Percentiles rank a stretch among this genome's conserved stretches.
phyloP scores from a whole-genome alignment of 768 basidiomycete species.

The Trametes meyenii region DNA sequence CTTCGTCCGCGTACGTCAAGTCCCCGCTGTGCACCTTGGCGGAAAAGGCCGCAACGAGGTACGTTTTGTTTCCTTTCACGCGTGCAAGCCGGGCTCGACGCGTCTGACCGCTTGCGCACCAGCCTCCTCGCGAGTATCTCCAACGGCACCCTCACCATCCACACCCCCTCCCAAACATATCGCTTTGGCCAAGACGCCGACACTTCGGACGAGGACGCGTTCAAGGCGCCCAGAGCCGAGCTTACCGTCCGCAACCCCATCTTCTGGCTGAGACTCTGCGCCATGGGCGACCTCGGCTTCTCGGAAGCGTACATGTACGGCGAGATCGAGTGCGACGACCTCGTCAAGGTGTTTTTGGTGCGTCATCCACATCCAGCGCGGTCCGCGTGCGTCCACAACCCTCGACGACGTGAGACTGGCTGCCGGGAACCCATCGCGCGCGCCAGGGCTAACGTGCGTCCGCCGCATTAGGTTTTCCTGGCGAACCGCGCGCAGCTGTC shows the following conservation, averaged over 20 bases:
- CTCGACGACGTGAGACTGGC: background rate
- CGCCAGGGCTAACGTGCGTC: background rate
- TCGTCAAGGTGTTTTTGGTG: slow-evolving; percentile 67
- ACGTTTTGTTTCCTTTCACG: background rate
- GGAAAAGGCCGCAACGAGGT: slow-evolving; percentile 20
- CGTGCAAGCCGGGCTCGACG: background rate
- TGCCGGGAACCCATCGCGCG: background rate
- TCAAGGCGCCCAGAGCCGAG: slow-evolving; percentile 13
- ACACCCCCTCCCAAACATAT: slow-evolving; percentile 49
- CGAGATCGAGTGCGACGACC: slow-evolving; percentile 67
- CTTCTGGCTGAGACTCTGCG: slow-evolving; percentile 61
- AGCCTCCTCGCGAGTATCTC: slow-evolving; percentile 40
- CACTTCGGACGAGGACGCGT: slow-evolving; percentile 1
- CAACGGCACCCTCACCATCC: slow-evolving; percentile 50
- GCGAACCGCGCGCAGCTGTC: slow-evolving; percentile 54
- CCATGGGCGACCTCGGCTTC: slow-evolving; percentile 72
- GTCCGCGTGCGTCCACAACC: background rate
- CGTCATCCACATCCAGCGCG: slow-evolving; percentile 24
- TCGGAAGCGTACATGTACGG: slow-evolving; percentile 81
- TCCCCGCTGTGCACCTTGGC: slow-evolving; percentile 16
- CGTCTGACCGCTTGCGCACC: background rate
- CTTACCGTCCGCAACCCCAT: slow-evolving; percentile 38
- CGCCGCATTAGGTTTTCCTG: slow-evolving; percentile 57
- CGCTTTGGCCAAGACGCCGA: slow-evolving; percentile 39
- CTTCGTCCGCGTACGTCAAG: slow-evolving; percentile 6